Evolutionary conservation across 1,284 basidiomycete genomes (phyloP).

Genomic region (Austroboletus niveus): DNA sequence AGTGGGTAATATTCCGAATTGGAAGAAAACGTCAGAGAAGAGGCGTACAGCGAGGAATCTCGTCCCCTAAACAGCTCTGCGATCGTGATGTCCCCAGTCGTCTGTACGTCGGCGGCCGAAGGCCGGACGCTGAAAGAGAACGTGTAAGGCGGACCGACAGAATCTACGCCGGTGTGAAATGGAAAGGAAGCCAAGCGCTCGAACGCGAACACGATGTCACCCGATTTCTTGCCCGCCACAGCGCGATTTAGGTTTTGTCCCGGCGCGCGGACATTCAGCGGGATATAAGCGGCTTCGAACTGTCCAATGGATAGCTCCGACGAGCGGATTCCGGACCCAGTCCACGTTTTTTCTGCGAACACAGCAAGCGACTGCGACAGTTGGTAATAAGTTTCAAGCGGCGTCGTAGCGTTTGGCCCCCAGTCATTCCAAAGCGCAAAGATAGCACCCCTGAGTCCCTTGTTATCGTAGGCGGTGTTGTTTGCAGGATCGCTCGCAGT

Average conservation of each 20-base stretch:
- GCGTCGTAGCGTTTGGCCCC: conserved; percentile 40
- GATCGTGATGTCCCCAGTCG: conserved; percentile 6
- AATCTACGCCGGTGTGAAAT: conserved; percentile 33
- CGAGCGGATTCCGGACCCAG: conserved; percentile 32
- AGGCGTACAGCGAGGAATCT: conserved; percentile 38
- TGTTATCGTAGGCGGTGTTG: conserved; percentile 28
- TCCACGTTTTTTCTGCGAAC: conserved; percentile 38
- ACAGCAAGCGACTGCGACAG: conserved; percentile 35
- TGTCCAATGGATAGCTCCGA: conserved; percentile 30
- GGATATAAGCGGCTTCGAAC: conserved; percentile 32
- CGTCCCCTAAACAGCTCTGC: conserved; percentile 35
- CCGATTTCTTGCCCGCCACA: conserved; percentile 17
- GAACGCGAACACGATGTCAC: conserved; percentile 27
- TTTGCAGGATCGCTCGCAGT: conserved; percentile 27
- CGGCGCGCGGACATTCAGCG: conserved; percentile 32
- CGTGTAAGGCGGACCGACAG: conserved; percentile 46
- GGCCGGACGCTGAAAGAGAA: conserved; percentile 37
- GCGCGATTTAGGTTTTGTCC: conserved; percentile 40
- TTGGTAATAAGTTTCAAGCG: conserved; percentile 38
- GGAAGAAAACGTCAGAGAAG: conserved; percentile 40
- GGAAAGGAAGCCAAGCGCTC: conserved; percentile 16
- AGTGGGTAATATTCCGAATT: conserved; percentile 38
- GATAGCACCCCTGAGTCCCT: conserved; percentile 34
- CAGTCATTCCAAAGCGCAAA: conserved; percentile 42
- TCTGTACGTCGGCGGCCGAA: conserved; percentile 7